Base-by-base conservation (phyloP, 495 filamentous ascomycete species). In the Neurospora discreta region DNA sequence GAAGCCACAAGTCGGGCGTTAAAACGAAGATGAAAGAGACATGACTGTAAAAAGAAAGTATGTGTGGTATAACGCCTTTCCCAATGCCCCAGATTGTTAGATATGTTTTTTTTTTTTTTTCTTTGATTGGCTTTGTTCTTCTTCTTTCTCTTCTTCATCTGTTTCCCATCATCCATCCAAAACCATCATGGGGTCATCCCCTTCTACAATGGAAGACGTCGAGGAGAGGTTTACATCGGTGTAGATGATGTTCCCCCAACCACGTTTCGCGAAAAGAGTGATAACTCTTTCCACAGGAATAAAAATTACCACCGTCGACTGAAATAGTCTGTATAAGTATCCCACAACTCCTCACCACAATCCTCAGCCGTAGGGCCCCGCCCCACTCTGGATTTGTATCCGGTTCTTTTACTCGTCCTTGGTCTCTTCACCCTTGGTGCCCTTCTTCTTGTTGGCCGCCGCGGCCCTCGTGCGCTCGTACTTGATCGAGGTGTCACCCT, bases 401-500 rank as follows among this genome's bases (percentile, higher is more conserved):
- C 26, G 26, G 33, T 65, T 65, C 33, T 30, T 33, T 18, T 65
- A 65, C 38, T 20, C 39, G 36, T 26, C 52, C 30, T 73, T 70
- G 1, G 41, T 67, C 74, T 81, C 65, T 78, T 78, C 30, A 76
- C 75, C 72, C 78, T 79, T 46, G 71, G 75, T 11, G 78, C 75
- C 68, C 70, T 75, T 71, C 73, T 79, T 78, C 73, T 83, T 83
- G 43, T 69, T 73, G 30, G 82, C 80, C 13, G 82, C 81, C 7
- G 75, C 71, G 7, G 69, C 71, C 74, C 80, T 79, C 39, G 82
- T 80, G 70, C 82, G 80, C 69, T 80, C 81, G 70, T 84, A 84
- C 73, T 82, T 82, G 33, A 78, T 43, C 44, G 75, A 69, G n/a
- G 77, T 77, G 41, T 85, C 90, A 18, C 91, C 91, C 44, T 83